Percentiles rank a stretch among this genome's conserved stretches.
These are phyloP conservation scores for Phytophthora constricta DNA, from an alignment of 352 stramenopile species.

Conservation along the genomic window DNA sequence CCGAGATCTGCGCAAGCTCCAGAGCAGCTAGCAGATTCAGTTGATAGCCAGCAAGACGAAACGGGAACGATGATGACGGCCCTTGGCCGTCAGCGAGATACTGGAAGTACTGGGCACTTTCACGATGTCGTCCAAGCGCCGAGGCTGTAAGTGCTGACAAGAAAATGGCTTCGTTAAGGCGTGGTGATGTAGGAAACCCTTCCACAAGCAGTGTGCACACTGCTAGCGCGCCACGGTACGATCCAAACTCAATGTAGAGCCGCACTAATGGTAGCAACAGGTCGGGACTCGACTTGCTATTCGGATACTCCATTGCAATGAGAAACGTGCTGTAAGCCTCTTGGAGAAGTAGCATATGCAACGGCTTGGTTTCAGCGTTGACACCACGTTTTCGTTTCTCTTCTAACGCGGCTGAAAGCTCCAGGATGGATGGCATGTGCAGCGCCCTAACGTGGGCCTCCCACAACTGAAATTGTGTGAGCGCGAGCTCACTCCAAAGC, in stretches of 20 bases:
- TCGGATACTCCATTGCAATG: conserved; percentile 79
- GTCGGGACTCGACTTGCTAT: conserved; percentile 65
- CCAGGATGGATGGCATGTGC: conserved; percentile 44
- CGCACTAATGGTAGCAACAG: conserved; percentile 61
- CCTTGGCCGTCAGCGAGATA: conserved; percentile 65
- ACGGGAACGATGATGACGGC: conserved; percentile 33
- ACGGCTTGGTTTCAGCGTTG: conserved; percentile 18
- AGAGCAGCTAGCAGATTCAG: conserved; percentile 62
- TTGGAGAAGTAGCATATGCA: conserved; percentile 40
- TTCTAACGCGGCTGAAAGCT: conserved; percentile 11
- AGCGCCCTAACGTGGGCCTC: conserved; percentile 46
- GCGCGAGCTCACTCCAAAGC: conserved; percentile 67
- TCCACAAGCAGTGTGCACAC: conserved; percentile 76
- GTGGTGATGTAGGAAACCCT: conserved; percentile 47
- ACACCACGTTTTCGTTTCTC: conserved; percentile 12
- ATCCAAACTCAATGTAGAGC: conserved; percentile 76
- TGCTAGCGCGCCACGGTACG: conserved; percentile 64
- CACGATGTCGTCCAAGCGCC: conserved; percentile 55
- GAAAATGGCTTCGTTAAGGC: conserved; percentile 68
- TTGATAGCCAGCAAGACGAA: conserved; percentile 58
- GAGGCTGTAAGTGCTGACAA: conserved; percentile 63
- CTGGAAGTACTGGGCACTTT: conserved; percentile 79
- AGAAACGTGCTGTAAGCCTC: conserved; percentile 79
- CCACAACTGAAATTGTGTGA: conserved; percentile 69
- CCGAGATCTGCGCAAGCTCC: conserved; percentile 51